A percentile compares a stretch with the other conserved stretches of the same genome.
These are phyloP conservation scores for Penicillium sp. DNA, from an alignment of 2,329 filamentous ascomycete genomes.

Conservation along the genomic window DNA sequence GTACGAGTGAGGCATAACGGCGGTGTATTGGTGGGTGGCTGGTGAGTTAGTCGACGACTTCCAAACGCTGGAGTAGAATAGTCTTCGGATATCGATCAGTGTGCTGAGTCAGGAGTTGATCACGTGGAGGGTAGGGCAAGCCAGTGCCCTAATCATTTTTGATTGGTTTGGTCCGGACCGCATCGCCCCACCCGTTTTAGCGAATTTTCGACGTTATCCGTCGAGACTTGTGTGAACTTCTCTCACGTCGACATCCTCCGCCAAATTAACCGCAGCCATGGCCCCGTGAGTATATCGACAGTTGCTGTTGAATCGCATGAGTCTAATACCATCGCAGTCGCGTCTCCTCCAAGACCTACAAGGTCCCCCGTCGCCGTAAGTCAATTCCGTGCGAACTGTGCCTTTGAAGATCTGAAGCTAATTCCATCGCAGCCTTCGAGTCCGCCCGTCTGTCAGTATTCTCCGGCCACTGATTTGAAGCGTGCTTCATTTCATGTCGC, in stretches of 20 bases:
- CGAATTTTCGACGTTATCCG: too few species aligned
- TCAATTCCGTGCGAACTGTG: constrained; percentile 26
- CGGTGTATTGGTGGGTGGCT: constrained; percentile 51
- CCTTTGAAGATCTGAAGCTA: constrained; percentile 33
- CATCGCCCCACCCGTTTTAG: too few species aligned
- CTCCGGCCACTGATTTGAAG: constrained; percentile 95
- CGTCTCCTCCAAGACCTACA: constrained; percentile 99
- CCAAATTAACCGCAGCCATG: constrained; percentile 42
- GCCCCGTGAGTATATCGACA: constrained; percentile 44
- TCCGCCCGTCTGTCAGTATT: constrained; percentile 98
- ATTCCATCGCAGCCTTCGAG: constrained; percentile 73
- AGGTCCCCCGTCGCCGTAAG: constrained; percentile 87
- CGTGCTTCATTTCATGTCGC: constrained; percentile 97
- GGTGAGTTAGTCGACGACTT: constrained; percentile 41
- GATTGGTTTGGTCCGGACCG: neutral
- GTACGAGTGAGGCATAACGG: constrained; percentile 82
- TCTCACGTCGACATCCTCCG: constrained; percentile 40
- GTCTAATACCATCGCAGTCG: constrained; percentile 47
- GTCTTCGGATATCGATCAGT: constrained; percentile 10
- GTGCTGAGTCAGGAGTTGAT: constrained; percentile 13
- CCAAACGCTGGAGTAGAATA: constrained; percentile 16
- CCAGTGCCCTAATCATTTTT: neutral
- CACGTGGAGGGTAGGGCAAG: neutral
- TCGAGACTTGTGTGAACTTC: constrained; percentile 21
- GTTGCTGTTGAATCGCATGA: constrained; percentile 38